These are phyloP conservation scores for Penicillium daleae DNA, from an alignment of 495 filamentous ascomycete genomes.

Conservation along the genomic window DNA sequence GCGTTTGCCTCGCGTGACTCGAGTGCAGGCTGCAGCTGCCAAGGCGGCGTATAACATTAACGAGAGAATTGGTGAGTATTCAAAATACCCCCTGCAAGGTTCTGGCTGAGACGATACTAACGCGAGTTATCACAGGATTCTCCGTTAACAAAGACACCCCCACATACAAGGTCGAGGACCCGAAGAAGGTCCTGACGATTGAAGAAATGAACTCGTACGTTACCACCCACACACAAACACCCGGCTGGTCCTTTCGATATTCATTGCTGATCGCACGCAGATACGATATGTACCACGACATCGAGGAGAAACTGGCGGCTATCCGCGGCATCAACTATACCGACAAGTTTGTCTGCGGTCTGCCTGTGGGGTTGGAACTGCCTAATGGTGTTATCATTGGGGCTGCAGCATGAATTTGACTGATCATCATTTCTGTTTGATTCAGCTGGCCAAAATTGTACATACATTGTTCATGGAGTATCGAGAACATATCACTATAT, in stretches of 20 bases:
- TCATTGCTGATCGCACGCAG: constrained; percentile 25
- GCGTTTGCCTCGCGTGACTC: constrained; percentile 46
- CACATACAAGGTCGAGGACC: constrained; percentile 51
- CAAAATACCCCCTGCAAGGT: no score
- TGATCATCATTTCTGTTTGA: neutral
- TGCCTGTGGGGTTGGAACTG: constrained; percentile 45
- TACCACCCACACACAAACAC: neutral
- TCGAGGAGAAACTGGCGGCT: constrained; percentile 43
- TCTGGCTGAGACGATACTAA: constrained; percentile 10
- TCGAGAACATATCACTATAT: neutral
- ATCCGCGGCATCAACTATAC: constrained; percentile 28
- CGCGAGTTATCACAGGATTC: constrained; percentile 35
- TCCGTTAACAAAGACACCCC: constrained; percentile 47
- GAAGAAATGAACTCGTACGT: constrained; percentile 58
- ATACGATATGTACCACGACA: constrained; percentile 54
- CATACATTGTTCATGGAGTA: neutral
- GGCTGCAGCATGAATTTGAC: constrained; percentile 1
- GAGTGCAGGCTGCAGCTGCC: constrained; percentile 49
- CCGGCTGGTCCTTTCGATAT: neutral
- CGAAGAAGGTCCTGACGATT: constrained; percentile 53
- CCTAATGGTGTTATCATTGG: constrained; percentile 42
- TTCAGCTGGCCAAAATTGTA: neutral
- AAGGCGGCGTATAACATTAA: constrained; percentile 55
- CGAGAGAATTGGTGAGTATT: constrained; percentile 50
- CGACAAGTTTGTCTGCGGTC: constrained; percentile 36